phyloP scores from a whole-genome alignment of 805 yeast genomes.

The Ogataea henricii region DNA sequence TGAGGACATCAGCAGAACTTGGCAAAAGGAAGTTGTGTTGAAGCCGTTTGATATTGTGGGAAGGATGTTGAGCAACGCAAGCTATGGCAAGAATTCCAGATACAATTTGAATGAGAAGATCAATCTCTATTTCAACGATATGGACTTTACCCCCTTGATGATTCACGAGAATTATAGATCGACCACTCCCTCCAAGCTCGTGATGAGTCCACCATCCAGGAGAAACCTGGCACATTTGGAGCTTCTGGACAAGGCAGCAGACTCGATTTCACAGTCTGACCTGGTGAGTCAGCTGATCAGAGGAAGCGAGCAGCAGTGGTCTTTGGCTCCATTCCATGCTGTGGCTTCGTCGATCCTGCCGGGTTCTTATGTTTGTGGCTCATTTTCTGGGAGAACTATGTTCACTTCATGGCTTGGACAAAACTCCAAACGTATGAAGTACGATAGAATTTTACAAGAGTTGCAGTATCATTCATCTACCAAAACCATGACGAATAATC shows the following conservation, averaged over 20 bases:
- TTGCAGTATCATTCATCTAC: conserved; percentile 85
- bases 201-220: conserved; percentile 28
- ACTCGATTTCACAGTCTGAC: conserved; percentile 84
- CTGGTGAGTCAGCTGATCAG: conserved; percentile 79
- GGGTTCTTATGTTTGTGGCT: conserved; percentile 71
- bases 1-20: conserved; percentile 60
- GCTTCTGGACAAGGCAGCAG: conserved; percentile 76
- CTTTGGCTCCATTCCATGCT: conserved; percentile 88
- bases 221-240: conserved; percentile 55
- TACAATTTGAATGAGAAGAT: conserved; percentile 76
- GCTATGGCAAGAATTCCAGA: conserved; percentile 54
- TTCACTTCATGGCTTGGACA: conserved; percentile 91
- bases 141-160: conserved; percentile 94
- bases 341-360: conserved; percentile 84
- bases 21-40: conserved; percentile 89
- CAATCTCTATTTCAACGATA: conserved; percentile 89
- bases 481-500: conserved; percentile 72
- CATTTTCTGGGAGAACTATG: conserved; percentile 64
- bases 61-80: conserved; percentile 60
- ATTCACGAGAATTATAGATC: conserved; percentile 87
- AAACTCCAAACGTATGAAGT: conserved; percentile 81
- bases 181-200: conserved; percentile 54
- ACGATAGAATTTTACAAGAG: conserved; percentile 77
- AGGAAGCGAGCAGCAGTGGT: conserved; percentile 93
- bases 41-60: conserved; percentile 91